These are phyloP conservation scores for Melocanna baccifera DNA, from an alignment of 176 grass and related monocot species.

Conservation along the genomic window DNA sequence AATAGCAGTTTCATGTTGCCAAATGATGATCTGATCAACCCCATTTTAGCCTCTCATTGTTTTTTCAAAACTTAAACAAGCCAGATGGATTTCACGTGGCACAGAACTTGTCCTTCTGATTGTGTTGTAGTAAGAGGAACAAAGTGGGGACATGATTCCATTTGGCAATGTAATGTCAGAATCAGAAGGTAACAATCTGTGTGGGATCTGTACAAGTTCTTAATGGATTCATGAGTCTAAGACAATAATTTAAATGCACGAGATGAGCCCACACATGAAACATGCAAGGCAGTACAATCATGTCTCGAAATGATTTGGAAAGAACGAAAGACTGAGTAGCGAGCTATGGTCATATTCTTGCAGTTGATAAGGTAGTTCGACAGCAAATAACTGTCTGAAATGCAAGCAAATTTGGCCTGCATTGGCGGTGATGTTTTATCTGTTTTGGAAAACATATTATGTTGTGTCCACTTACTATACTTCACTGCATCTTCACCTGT, in stretches of 20 bases:
- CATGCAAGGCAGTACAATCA: conserved; percentile 20
- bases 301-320: neutral
- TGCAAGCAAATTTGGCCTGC: neutral
- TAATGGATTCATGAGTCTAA: neutral
- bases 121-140: conserved; percentile 2
- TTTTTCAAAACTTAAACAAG: neutral
- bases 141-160: conserved; percentile 9
- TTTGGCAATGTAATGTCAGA: conserved; percentile 14
- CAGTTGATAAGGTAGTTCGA: neutral
- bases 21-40: neutral
- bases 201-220: conserved; percentile 7
- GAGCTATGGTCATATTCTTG: neutral
- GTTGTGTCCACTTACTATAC: neutral
- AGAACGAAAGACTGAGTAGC: neutral
- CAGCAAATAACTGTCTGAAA: neutral
- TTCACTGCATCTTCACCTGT: neutral
- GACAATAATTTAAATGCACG: conserved; percentile 1
- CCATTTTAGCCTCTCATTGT: neutral
- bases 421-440: neutral
- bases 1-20: conserved; percentile 11
- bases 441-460: neutral
- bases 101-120: conserved; percentile 5
- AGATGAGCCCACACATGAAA: conserved; percentile 10
- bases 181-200: conserved; percentile 13
- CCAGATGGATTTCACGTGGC: conserved; percentile 21